Base-by-base conservation (phyloP, 768 basidiomycete genomes). In the Trichaptum fuscoviolaceum region DNA sequence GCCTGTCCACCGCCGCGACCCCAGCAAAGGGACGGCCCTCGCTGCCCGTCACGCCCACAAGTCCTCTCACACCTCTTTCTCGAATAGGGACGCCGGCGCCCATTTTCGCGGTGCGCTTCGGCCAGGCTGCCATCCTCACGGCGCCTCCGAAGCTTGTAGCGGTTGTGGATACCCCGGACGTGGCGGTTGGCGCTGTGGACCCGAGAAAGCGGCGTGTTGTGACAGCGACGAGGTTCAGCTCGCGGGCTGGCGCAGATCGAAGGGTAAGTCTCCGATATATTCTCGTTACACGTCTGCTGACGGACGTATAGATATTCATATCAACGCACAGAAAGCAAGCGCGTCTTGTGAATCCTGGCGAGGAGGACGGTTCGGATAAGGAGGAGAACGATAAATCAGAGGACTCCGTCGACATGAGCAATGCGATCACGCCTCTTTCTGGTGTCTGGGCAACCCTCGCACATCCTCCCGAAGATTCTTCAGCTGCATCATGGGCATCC, bases 131-230 rank as follows among this genome's bases (percentile, higher is more conserved):
- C 17, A 87, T 91, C 58, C 76, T 94, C 76, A 92, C 90, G 12
- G 90, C 90, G 18, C 90, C 92, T n/a, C 93, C 94, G 18, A 88
- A 88, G 73, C 77, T 95, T 30, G 84, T 95, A 20, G 92, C 89
- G 4, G 79, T 95, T 34, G 89, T 95, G 20, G 91, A 91, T 75
- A 94, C 92, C 10, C 92, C 93, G 0, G 94, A 95, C 73, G 88
- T 94, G 9, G 93, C 88, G n/a, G 86, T 93, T 42, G 94, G 94
- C 9, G 91, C 93, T 25, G 91, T 95, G 9, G 94, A 96, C 75
- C 87, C 92, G 20, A 80, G 83, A 75, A 93, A 95, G 82, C 81
- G 90, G 70, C 80, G 94, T 62, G 91, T 95, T 0, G 89, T 93
- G 17, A 94, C 92, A 64, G 91, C 92, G 7, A 96, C 93, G 20